A percentile compares a stretch with the other conserved stretches of the same genome.
Evolutionary conservation across 495 filamentous ascomycete genomes (phyloP).

Genomic region (Aspergillus heteromorphus): DNA sequence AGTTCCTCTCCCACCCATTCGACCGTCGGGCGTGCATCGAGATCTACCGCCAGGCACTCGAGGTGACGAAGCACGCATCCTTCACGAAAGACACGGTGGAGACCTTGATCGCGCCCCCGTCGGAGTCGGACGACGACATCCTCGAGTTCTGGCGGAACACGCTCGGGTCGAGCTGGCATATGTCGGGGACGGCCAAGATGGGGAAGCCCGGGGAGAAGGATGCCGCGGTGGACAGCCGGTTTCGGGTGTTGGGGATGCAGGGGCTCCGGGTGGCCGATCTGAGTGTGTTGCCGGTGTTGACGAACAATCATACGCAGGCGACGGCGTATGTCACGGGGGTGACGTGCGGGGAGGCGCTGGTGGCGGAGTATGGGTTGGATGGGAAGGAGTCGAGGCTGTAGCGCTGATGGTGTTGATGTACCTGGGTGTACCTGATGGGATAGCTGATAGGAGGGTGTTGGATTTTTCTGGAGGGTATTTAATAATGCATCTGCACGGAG

Average conservation of each 20-base stretch:
- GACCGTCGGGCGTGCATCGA: slow-evolving; percentile 53
- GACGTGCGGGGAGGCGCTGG: neutral
- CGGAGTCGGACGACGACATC: slow-evolving; percentile 52
- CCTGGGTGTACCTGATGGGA: no score
- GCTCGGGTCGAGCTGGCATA: slow-evolving; percentile 42
- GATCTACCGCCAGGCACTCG: slow-evolving; percentile 41
- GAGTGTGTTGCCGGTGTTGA: slow-evolving; percentile 57
- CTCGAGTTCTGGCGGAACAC: slow-evolving; percentile 41
- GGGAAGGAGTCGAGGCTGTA: neutral
- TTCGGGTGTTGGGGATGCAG: slow-evolving; percentile 51
- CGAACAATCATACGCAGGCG: slow-evolving; percentile 37
- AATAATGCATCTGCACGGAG: no score
- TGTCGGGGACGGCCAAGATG: slow-evolving; percentile 61
- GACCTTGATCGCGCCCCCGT: slow-evolving; percentile 37
- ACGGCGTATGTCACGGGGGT: slow-evolving; percentile 17
- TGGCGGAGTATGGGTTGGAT: neutral
- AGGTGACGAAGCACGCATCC: slow-evolving; percentile 36
- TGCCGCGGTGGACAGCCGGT: slow-evolving; percentile 51
- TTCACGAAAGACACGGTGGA: slow-evolving; percentile 44
- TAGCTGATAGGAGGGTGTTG: no score
- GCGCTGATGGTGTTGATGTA: no score
- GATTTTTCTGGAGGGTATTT: no score
- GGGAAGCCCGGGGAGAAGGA: slow-evolving; percentile 41
- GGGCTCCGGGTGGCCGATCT: slow-evolving; percentile 59
- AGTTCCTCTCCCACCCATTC: slow-evolving; percentile 50